Conservation (phyloP, 768 basidiomycete species). For the Ephemerocybe angulata region DNA sequence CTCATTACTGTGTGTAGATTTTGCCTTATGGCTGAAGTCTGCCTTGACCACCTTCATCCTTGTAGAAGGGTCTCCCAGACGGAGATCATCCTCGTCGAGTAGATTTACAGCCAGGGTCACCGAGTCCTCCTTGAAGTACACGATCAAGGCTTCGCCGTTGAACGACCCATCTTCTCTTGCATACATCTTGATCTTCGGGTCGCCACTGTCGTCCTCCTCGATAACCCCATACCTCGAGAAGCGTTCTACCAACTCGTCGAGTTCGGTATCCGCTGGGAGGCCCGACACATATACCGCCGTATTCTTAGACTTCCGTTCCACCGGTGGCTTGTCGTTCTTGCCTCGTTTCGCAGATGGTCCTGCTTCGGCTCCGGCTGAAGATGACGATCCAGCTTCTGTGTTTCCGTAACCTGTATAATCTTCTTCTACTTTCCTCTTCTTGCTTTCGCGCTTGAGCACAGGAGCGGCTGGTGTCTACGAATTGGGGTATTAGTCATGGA, state of each 20-base stretch:
- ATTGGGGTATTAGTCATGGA: not conserved
- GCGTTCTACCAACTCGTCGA: conserved; percentile 73
- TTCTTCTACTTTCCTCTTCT: conserved; percentile 74
- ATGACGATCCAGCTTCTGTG: not conserved
- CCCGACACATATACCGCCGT: conserved; percentile 89
- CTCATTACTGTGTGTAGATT: conserved; percentile 11
- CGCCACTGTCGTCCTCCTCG: conserved; percentile 87
- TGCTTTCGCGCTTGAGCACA: conserved; percentile 73
- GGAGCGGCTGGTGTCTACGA: conserved; percentile 82
- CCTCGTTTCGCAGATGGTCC: conserved; percentile 67
- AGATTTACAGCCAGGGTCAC: conserved; percentile 80
- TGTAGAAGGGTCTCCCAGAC: conserved; percentile 72
- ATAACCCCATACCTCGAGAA: conserved; percentile 92
- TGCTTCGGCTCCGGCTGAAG: conserved; percentile 36
- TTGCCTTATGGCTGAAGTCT: conserved; percentile 69
- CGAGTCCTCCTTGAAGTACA: conserved; percentile 97
- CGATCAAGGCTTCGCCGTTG: conserved; percentile 91
- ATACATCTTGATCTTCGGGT: conserved; percentile 95
- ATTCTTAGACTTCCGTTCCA: conserved; percentile 78
- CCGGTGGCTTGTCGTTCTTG: conserved; percentile 44
- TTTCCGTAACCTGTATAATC: conserved; percentile 57
- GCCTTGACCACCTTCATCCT: conserved; percentile 74
- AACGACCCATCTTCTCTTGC: conserved; percentile 82
- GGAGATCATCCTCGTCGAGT: conserved; percentile 88
- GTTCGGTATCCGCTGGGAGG: conserved; percentile 72